Percentiles rank a stretch among this genome's conserved stretches.
Conservation (phyloP, 2,329 filamentous ascomycete genomes). For the Ophiostoma ips region DNA sequence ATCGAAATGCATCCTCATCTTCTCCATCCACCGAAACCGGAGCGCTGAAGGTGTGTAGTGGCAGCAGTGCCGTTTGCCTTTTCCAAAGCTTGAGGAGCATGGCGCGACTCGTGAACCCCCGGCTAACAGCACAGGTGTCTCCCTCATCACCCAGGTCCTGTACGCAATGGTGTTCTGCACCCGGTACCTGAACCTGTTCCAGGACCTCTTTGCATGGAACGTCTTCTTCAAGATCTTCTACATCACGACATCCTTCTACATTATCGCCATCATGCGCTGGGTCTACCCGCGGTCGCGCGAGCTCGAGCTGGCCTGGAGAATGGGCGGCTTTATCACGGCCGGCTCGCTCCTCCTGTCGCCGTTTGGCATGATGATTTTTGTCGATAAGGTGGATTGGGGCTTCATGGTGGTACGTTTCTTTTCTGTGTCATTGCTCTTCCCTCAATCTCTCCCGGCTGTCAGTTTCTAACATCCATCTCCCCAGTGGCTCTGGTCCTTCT, state of each 20-base stretch:
- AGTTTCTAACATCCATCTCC: neutral
- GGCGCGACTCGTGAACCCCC: too few relatives aligned
- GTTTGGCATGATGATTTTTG: constrained; percentile 57
- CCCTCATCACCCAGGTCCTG: constrained; percentile 77
- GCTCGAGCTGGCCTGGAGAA: constrained; percentile 83
- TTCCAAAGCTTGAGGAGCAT: too few relatives aligned
- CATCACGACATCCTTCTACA: constrained; percentile 70
- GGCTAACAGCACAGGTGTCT: constrained; percentile 47
- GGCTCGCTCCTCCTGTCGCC: constrained; percentile 57
- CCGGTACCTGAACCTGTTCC: constrained; percentile 74
- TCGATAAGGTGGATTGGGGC: constrained; percentile 29
- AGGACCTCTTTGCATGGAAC: constrained; percentile 48
- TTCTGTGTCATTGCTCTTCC: neutral
- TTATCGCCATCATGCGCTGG: constrained; percentile 75
- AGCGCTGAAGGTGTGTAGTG: constrained; percentile 62
- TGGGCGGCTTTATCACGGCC: constrained; percentile 56
- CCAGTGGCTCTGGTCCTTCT: constrained; percentile 76
- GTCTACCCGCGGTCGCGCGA: constrained; percentile 79
- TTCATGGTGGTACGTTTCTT: constrained; percentile 30
- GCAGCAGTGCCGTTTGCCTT: too few relatives aligned
- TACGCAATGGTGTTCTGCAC: constrained; percentile 78
- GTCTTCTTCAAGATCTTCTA: constrained; percentile 82
- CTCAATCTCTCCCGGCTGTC: neutral
- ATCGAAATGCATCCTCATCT: constrained; percentile 83
- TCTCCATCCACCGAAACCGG: constrained; percentile 75